Evolutionary conservation across 352 stramenopile species (phyloP), one percentile per base, ranked within the genome.

Genomic region (Pythium utonaiense): DNA sequence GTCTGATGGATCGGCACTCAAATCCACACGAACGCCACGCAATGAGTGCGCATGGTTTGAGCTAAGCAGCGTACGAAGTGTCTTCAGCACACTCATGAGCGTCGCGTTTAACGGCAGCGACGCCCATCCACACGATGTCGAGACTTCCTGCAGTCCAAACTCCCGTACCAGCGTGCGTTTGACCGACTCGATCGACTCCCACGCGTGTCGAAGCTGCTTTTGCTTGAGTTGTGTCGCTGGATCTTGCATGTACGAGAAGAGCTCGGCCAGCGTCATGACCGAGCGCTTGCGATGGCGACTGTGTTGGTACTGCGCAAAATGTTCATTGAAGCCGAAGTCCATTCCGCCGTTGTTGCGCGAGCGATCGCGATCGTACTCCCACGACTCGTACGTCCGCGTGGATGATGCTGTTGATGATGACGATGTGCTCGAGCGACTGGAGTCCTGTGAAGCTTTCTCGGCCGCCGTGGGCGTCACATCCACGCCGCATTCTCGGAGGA

Each of bases 61-160:
- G 17, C 30, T 31, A 1, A 27, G 38, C 3, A 64, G n/a, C 57
- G 86, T 82, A 30, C 77, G 77, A 6, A 89, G 64, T 6, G 73
- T 86, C 57, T 86, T 75, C 14, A 83, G 66, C 42, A 89, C 66
- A 44, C 78, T 74, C 73, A 89, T 78, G 13, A 78, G 49, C 14
- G 77, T 80, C 50, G 73, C 77, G 25, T 87, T 87, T 19, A 89
- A 55, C n/a, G 81, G 77, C 42, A 87, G 56, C 0, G 79, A 75
- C 19, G 77, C 75, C 79, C 79, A 89, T 10, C 74, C 77, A 22
- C 79, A 89, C 48, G 75, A 84, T 27, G 69, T 76, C 19, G 63
- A 12, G 21, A 89, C 55, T 33, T 87, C 71, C 2, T 66, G 49
- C 25, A 89, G 49, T 0, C 71, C 71, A 33, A 87, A 78, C 60